Base-by-base conservation (phyloP, 331 rosid genomes). In the Quercus lobata region DNA sequence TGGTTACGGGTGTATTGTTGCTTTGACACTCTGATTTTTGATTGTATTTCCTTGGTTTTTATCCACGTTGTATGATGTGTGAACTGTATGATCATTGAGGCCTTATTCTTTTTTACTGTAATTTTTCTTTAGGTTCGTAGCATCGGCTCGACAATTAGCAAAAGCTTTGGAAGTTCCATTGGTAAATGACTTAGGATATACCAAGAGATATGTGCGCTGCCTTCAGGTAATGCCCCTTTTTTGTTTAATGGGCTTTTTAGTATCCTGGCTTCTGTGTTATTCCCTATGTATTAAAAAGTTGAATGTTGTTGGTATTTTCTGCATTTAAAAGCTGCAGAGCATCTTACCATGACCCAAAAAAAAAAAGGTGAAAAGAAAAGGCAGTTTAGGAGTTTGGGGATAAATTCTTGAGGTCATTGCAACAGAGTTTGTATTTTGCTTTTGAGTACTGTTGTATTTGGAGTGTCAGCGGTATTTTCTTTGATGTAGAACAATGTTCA, bases 111-210 rank as follows among this genome's bases (percentile, higher is more conserved):
- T 29, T 76, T 77, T 52, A 34, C 46, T 49, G 37, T 49, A 52
- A 14, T 72, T 71, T 70, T 77, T 66, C 77, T 72, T 41, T 76
- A 96, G 99, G 98, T 92, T 96, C 86, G 97, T 93, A 79, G 90
- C 97, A 1, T 93, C 99, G 62, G 93, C 97, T 8, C 92, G 97
- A 71, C 99, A 92, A 83, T 86, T 96, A 87, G 98, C 97, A 37
- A 96, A 96, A 88, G 94, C 99, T 70, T 87, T 96, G 81, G 99
- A 96, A 91, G 99, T 96, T 71, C 99, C 99, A 4, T 90, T 96
- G 84, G 99, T 96, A 80, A 96, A 96, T 88, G 99, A 96, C 89
- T 88, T 96, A 86, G 99, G 99, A 76, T 96, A 96, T 85, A 93
- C 99, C 7, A 96, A 96, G 92, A 87, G 98, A 96, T 96, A 96